phyloP scores from a whole-genome alignment of 2,329 filamentous ascomycete species.

The Fusarium redolens region DNA sequence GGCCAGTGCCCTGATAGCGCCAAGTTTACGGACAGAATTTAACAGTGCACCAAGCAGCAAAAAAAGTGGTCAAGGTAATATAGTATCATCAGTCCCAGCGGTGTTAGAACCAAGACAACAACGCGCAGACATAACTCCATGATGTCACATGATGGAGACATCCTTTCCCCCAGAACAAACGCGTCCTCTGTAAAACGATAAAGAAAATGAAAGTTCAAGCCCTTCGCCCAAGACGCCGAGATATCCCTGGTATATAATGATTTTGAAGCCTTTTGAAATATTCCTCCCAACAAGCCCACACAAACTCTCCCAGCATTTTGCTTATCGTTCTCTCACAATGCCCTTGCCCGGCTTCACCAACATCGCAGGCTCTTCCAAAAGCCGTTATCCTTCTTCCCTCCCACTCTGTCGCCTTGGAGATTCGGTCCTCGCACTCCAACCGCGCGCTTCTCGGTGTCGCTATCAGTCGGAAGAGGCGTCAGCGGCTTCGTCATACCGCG shows the following conservation, averaged over 20 bases:
- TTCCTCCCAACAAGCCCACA: constrained; percentile 24
- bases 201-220: constrained; percentile 22
- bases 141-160: constrained; percentile 27
- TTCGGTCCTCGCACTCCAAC: constrained; percentile 58
- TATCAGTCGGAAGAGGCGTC: constrained; percentile 61
- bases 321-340: neutral
- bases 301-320: neutral
- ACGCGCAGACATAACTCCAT: constrained; percentile 31
- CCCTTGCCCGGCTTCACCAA: constrained; percentile 58
- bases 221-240: constrained; percentile 43
- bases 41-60: constrained; percentile 3
- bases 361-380: constrained; percentile 69
- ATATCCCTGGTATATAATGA: constrained; percentile 47
- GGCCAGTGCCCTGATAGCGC: neutral
- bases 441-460: constrained; percentile 58
- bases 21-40: neutral
- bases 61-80: constrained; percentile 9
- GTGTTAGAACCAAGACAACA: constrained; percentile 16
- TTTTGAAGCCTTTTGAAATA: constrained; percentile 35
- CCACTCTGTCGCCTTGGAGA: constrained; percentile 57
- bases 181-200: constrained; percentile 17
- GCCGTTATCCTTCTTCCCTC: constrained; percentile 53
- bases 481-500: constrained; percentile 69
- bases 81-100: constrained; percentile 14
- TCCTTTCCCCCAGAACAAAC: constrained; percentile 21